Evolutionary conservation across 371 early-diverging fungal species (phyloP).

Genomic region (Mortierella sp.): DNA sequence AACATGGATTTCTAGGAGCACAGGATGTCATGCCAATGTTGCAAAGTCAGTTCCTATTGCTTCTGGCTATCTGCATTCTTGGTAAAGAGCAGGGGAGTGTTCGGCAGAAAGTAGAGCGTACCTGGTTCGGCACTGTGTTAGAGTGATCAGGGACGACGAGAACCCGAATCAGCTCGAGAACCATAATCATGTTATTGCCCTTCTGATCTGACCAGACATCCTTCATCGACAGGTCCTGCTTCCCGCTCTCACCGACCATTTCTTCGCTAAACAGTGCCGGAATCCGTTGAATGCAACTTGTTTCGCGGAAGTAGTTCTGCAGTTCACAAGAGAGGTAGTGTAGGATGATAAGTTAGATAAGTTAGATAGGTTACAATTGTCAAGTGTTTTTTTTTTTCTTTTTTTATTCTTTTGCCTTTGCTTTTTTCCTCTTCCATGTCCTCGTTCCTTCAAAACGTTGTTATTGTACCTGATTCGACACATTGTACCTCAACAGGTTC

Average conservation of each 20-base stretch:
- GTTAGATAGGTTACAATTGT: no score
- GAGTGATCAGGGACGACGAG: constrained; percentile 88
- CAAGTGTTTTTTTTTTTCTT: no score
- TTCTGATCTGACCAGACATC: constrained; percentile 80
- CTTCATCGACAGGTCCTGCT: constrained; percentile 58
- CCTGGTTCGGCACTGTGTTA: constrained; percentile 89
- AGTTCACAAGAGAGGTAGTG: neutral
- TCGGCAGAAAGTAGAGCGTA: constrained; percentile 6
- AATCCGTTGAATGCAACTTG: constrained; percentile 90
- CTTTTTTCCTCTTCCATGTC: no score
- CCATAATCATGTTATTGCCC: constrained; percentile 82
- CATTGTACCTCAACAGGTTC: constrained; percentile 92
- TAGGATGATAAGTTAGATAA: neutral
- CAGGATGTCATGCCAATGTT: no score
- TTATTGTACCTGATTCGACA: constrained; percentile 92
- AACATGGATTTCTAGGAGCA: constrained; percentile 73
- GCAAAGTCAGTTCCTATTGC: neutral
- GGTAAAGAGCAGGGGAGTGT: no score
- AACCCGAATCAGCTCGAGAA: constrained; percentile 88
- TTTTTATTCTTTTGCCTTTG: no score
- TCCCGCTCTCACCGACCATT: constrained; percentile 43
- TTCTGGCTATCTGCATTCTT: neutral
- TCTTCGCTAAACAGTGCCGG: constrained; percentile 72
- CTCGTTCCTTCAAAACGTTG: no score
- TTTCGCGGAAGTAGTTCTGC: constrained; percentile 94